Evolutionary conservation across 331 rosid species (phyloP), one percentile per base, ranked within the genome.

Genomic region (Malus hybrid): DNA sequence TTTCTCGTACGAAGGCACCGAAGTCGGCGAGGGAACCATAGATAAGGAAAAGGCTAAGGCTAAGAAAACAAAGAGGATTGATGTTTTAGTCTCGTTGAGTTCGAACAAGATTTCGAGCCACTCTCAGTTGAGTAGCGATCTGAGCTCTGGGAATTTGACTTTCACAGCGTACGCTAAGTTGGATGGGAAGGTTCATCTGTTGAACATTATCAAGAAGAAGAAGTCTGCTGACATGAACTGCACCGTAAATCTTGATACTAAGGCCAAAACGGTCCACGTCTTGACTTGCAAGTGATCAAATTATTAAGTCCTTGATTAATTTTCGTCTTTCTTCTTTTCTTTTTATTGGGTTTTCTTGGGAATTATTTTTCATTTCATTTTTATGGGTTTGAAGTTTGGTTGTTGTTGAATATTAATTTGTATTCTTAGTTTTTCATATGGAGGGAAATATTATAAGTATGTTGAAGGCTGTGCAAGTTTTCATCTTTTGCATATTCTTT

Each of bases 141-240:
- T 79, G 19, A 63, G 27, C 1, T 62, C 79, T 15, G 82, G 82
- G 70, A 76, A 32, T 7, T 57, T 83, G 65, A 77, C 65, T 29
- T 56, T 83, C 44, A 72, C 34, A 29, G 83, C 79, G 16, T 70
- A 39, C 64, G 81, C 84, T 46, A 76, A 79, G 61, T 68, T 83
- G 79, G 65, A 48, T 2, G 84, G 86, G 18, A 83, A 79, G 79
- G 78, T 83, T 3, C 79, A 79, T 56, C 63, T 79, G 31, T 70
- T 83, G 22, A 67, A 33, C 19, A 20, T 79, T 50, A 61, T 76
- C 61, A 83, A 72, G 81, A 83, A 80, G 84, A 79, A 72, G 33
- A 83, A 72, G 55, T 62, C 84, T 1, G 75, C 84, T 3, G 56
- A 76, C 22, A n/a, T 83, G 81, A 68, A 63, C 63, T 83, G 86